Evolutionary conservation across 1,284 basidiomycete species (phyloP), one percentile per base, ranked within the genome.

Genomic region (Puccinia novopanici): DNA sequence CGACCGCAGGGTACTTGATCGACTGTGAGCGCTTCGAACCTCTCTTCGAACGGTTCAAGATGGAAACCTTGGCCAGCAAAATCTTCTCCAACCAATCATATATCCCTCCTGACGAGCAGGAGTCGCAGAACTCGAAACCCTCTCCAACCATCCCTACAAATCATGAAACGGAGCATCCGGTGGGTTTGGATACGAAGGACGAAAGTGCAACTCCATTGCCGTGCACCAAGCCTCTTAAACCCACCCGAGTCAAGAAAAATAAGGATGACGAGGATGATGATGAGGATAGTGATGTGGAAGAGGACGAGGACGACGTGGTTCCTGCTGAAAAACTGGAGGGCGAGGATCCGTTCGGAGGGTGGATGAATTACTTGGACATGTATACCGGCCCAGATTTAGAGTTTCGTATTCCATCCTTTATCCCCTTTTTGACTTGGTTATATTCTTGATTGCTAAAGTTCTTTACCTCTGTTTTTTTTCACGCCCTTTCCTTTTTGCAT

Each of bases 351-450:
- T 80, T 80, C 34, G 77, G 77, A 5, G 70, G 72, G 30, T 80
- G 77, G 77, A 73, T 80, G 30, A 80, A 80, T 65, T 71, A 71
- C 52, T 34, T 80, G 30, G 77, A 80, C 70, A 70, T 80, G 22
- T 80, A 70, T 73, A 72, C 42, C 37, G 77, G 55, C 34, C 22
- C 68, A 0, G 77, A 80, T 30, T 24, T 80, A 22, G 70, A 80
- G 77, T 80, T 78, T 40, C 24, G 65, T 54, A 24, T 3, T 45
- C n/a, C 24, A 50, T 55, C 27, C 13, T 50, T 54, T 52, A 15
- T 15, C 52, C n/a, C 37, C 15, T 57, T 10, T 10, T 9, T 45
- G 45, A 6, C 6, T 45, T 45, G 45, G 45, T 15, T 8, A 45
- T 45, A 8, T 45, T 45, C 8, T 8, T 45, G 15, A 45, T 45